phyloP scores from a whole-genome alignment of 345 rosid genomes.

The Balakata baccata region DNA sequence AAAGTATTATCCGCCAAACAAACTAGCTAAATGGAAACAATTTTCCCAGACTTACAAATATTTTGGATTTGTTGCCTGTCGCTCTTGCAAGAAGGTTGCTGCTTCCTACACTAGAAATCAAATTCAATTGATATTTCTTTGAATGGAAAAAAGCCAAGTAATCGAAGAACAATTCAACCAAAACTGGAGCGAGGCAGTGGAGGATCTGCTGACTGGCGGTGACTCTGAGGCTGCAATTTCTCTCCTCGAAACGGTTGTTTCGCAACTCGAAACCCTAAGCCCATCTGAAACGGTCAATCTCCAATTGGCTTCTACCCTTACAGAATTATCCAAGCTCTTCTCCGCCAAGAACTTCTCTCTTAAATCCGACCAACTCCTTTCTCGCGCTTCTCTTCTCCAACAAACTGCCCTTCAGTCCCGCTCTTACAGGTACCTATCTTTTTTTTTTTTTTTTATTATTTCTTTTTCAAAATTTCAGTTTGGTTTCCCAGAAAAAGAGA shows the following conservation, averaged over 20 bases:
- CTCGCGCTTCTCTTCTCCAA: slow-evolving; percentile 56
- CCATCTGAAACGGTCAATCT: slow-evolving; percentile 32
- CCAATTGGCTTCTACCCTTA: slow-evolving; percentile 56
- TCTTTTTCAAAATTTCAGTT: neutral
- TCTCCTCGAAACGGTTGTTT: slow-evolving; percentile 55
- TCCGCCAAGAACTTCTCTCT: slow-evolving; percentile 72
- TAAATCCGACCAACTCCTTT: slow-evolving; percentile 60
- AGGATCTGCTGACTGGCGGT: slow-evolving; percentile 66
- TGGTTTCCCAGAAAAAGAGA: slow-evolving; percentile 11
- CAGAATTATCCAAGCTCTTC: slow-evolving; percentile 62
- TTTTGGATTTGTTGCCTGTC: too few relatives aligned
- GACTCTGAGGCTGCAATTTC: slow-evolving; percentile 60
- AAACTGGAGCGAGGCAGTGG: slow-evolving; percentile 80
- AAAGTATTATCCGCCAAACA: too few relatives aligned
- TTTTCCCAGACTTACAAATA: too few relatives aligned
- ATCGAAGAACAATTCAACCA: slow-evolving; percentile 14
- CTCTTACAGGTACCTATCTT: slow-evolving; percentile 36
- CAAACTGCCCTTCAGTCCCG: slow-evolving; percentile 33
- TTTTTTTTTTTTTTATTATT: slow-evolving; percentile 5
- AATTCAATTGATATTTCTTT: too few relatives aligned
- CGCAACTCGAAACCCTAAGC: slow-evolving; percentile 37
- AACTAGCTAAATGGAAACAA: too few relatives aligned
- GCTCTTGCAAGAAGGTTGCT: too few relatives aligned
- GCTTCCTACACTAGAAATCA: too few relatives aligned
- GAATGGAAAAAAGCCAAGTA: slow-evolving; percentile 16